phyloP scores from a whole-genome alignment of 2,329 filamentous ascomycete species.

The Dactylonectria macrodidyma region DNA sequence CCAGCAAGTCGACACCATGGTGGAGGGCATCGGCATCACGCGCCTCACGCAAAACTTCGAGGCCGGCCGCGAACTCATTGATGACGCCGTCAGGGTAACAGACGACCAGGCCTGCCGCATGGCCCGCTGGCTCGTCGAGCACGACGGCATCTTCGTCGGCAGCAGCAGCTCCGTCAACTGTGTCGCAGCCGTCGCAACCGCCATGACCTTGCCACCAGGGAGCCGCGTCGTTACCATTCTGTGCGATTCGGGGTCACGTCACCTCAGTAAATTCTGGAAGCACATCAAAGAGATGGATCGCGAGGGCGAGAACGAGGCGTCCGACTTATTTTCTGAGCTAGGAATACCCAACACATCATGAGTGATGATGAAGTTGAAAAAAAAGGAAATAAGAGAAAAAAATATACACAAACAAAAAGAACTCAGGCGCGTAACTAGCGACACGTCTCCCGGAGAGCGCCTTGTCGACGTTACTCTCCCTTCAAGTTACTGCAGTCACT shows the following conservation, averaged over 20 bases:
- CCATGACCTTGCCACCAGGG: constrained; percentile 71
- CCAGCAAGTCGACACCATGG: constrained; percentile 94
- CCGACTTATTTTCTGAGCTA: constrained; percentile 66
- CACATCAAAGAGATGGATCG: constrained; percentile 78
- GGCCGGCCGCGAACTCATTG: constrained; percentile 85
- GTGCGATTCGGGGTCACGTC: constrained; percentile 86
- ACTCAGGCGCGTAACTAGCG: constrained; percentile 9
- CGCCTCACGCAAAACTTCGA: constrained; percentile 95
- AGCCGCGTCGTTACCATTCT: constrained; percentile 86
- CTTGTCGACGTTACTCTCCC: constrained; percentile 1
- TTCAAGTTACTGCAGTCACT: constrained; percentile 20
- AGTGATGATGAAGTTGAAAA: constrained; percentile 23
- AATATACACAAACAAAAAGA: constrained; percentile 1
- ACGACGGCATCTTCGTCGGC: constrained; percentile 94
- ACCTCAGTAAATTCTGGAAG: constrained; percentile 90
- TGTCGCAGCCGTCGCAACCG: constrained; percentile 81
- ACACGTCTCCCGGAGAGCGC: constrained; percentile 13
- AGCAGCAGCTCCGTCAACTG: constrained; percentile 98
- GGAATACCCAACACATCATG: constrained; percentile 55
- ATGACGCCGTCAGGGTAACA: constrained; percentile 90
- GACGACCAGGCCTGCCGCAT: constrained; percentile 92
- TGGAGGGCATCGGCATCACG: constrained; percentile 97
- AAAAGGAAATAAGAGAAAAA: not conserved
- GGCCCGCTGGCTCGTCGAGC: constrained; percentile 97
- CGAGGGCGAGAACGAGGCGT: constrained; percentile 60